Percentiles rank a stretch among this genome's conserved stretches.
phyloP scores from a whole-genome alignment of 495 filamentous ascomycete species.

The Penicillium nucicola region DNA sequence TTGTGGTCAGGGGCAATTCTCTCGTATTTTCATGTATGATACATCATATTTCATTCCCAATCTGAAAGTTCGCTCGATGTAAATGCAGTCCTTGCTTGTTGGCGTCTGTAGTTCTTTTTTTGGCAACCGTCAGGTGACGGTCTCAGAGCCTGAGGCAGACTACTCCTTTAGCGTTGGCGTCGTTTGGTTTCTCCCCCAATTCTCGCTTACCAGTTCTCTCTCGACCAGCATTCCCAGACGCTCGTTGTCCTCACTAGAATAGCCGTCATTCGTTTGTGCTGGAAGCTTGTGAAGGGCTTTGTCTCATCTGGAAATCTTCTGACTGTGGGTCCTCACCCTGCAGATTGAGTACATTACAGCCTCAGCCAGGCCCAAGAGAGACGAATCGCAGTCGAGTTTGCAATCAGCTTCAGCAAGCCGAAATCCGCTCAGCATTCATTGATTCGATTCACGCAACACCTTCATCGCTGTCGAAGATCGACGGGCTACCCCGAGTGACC shows the following conservation, averaged over 20 bases:
- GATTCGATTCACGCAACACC: background rate
- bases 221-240: background rate
- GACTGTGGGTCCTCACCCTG: constrained; percentile 1
- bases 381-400: background rate
- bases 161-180: constrained; percentile 18
- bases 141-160: constrained; percentile 3
- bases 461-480: constrained; percentile 11
- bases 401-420: background rate
- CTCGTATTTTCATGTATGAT: constrained; percentile 22
- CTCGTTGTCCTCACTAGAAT: constrained; percentile 10
- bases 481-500: constrained; percentile 20
- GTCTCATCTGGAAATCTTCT: background rate
- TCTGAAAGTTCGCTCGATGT: constrained; percentile 1
- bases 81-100: background rate
- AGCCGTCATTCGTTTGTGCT: constrained; percentile 20
- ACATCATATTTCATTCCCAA: constrained; percentile 9
- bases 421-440: background rate
- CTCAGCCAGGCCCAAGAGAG: background rate
- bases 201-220: constrained; percentile 15
- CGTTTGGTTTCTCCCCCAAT: constrained; percentile 15
- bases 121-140: constrained; percentile 24
- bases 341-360: background rate
- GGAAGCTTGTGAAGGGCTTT: background rate
- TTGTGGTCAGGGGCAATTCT: constrained; percentile 11
- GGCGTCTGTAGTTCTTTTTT: constrained; percentile 12